phyloP scores from a whole-genome alignment of 106 monocot species.

The Platanthera zijinensis region DNA sequence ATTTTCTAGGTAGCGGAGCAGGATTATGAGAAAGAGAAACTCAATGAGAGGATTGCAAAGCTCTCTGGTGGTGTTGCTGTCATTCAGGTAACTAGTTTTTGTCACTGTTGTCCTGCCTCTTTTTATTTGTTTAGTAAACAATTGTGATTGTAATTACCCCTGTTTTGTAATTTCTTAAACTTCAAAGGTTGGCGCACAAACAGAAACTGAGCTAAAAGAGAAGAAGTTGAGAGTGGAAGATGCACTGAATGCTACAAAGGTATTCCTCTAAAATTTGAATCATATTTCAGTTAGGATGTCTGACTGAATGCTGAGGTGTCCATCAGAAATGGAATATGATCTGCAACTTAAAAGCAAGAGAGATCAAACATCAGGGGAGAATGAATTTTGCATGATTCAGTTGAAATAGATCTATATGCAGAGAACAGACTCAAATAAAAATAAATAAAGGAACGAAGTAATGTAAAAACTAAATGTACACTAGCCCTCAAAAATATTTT shows the following conservation, averaged over 20 bases:
- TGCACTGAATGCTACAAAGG: slow-evolving; percentile 81
- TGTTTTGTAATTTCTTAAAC: not conserved
- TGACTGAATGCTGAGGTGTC: too few species aligned
- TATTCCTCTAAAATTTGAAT: slow-evolving; percentile 1
- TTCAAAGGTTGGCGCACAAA: slow-evolving; percentile 72
- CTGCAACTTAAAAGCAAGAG: too few species aligned
- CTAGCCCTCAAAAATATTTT: too few species aligned
- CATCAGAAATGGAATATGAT: too few species aligned
- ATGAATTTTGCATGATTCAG: too few species aligned
- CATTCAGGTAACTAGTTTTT: slow-evolving; percentile 40
- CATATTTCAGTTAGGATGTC: not conserved
- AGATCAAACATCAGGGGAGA: too few species aligned
- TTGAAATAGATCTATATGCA: too few species aligned
- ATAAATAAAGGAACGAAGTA: too few species aligned
- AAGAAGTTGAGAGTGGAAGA: slow-evolving; percentile 79
- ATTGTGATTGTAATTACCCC: not conserved
- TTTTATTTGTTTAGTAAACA: not conserved
- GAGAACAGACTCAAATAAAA: too few species aligned
- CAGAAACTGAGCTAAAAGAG: slow-evolving; percentile 71
- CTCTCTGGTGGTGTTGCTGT: slow-evolving; percentile 82
- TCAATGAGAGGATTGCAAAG: slow-evolving; percentile 74
- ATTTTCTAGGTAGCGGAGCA: slow-evolving; percentile 48
- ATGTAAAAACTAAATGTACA: too few species aligned
- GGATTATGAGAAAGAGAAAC: slow-evolving; percentile 70
- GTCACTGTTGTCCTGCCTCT: not conserved